phyloP scores from a whole-genome alignment of 2,329 filamentous ascomycete species.

The Rhynchosporium agropyri region DNA sequence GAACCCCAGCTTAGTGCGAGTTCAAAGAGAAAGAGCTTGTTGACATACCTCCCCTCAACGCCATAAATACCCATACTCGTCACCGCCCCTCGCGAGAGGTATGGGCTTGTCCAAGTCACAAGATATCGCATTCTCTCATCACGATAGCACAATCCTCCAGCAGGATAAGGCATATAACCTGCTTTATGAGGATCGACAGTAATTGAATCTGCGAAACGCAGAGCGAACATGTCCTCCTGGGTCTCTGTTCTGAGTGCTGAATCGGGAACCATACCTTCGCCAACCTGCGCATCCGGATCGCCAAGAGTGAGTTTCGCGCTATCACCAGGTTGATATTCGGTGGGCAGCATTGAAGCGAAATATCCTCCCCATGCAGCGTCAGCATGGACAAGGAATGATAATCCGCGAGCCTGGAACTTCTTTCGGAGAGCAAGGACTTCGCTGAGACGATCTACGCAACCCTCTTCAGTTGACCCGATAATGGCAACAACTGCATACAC shows the following conservation, averaged over 20 bases:
- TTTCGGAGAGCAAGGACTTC: conserved; percentile 12
- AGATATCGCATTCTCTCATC: conserved; percentile 20
- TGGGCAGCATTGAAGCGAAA: conserved; percentile 16
- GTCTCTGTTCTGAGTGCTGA: conserved; percentile 4
- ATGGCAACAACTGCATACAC: conserved; percentile 19
- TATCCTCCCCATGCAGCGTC: conserved; percentile 18
- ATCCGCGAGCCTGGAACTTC: conserved; percentile 10
- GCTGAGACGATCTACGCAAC: conserved; percentile 14
- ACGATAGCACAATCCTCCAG: conserved; percentile 14
- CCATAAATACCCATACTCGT: conserved; percentile 18
- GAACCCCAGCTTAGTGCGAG: not conserved
- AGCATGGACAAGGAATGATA: conserved; percentile 17
- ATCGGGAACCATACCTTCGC: conserved; percentile 11
- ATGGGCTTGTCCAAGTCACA: conserved; percentile 19
- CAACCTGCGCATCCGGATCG: not conserved
- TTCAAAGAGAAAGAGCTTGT: no score
- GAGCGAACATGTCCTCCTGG: conserved; percentile 7
- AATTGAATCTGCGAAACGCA: conserved; percentile 13
- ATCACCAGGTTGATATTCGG: conserved; percentile 1
- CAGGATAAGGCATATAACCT: conserved; percentile 17
- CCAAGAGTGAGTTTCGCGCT: not conserved
- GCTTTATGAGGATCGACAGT: conserved; percentile 16
- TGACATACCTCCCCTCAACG: conserved; percentile 12
- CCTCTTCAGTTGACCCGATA: conserved; percentile 17
- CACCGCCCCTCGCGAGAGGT: conserved; percentile 7